phyloP scores from a whole-genome alignment of 148 eudicot species.

The Rhododendron simsii region DNA sequence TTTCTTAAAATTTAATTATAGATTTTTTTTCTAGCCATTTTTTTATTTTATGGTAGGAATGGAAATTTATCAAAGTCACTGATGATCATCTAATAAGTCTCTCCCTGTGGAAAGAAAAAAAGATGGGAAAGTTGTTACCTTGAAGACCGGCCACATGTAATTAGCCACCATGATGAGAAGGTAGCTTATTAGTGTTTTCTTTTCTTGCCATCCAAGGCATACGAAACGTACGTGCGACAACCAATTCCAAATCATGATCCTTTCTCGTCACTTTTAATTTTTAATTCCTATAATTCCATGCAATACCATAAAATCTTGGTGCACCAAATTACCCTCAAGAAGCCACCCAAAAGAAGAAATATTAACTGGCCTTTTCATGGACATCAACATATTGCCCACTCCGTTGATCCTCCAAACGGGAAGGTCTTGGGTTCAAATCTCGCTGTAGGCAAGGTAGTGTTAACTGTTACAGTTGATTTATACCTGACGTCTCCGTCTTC shows the following conservation, averaged over 20 bases:
- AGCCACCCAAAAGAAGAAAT: neutral
- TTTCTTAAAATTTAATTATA: too few species aligned
- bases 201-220: conserved; percentile 21
- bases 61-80: too few species aligned
- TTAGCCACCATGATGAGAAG: conserved; percentile 18
- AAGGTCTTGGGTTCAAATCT: too few species aligned
- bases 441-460: too few species aligned
- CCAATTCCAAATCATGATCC: conserved; percentile 8
- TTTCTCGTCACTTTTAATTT: neutral
- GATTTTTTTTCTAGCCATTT: too few species aligned
- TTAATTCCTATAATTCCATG: neutral
- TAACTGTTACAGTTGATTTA: too few species aligned
- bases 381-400: neutral
- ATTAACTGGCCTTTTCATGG: neutral
- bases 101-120: neutral
- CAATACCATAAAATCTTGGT: neutral
- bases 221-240: conserved; percentile 12
- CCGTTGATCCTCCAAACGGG: too few species aligned
- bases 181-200: neutral
- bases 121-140: neutral
- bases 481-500: too few species aligned
- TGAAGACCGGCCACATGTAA: conserved; percentile 6
- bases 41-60: too few species aligned
- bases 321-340: conserved; percentile 1
- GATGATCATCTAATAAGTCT: too few species aligned